A percentile compares a stretch with the other conserved stretches of the same genome.
These are phyloP conservation scores for Rhinocladiella similis DNA, from an alignment of 2,329 filamentous ascomycete genomes.

Conservation along the genomic window DNA sequence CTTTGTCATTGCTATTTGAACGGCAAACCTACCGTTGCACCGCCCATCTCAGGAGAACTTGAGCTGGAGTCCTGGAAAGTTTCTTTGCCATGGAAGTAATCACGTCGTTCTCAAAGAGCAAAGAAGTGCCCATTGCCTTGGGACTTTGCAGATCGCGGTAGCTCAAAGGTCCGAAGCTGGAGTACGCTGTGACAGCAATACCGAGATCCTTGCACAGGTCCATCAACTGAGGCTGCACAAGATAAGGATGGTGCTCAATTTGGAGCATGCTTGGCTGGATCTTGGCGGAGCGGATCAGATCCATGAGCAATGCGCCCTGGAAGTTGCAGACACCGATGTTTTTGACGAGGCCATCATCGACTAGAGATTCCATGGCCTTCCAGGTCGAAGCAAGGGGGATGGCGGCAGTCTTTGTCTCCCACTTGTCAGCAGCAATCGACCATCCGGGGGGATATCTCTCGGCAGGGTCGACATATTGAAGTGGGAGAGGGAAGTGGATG, in stretches of 20 bases:
- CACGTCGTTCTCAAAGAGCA: slow-evolving; percentile 66
- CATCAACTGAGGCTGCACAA: slow-evolving; percentile 33
- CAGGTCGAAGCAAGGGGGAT: slow-evolving; percentile 45
- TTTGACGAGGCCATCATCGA: slow-evolving; percentile 57
- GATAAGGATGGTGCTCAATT: slow-evolving; percentile 33
- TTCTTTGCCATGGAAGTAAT: slow-evolving; percentile 67
- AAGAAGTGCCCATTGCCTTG: slow-evolving; percentile 59
- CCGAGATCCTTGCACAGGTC: slow-evolving; percentile 27
- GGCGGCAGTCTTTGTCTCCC: slow-evolving; percentile 24
- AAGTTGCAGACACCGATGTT: slow-evolving; percentile 75
- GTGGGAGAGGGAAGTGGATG: slow-evolving; percentile 44
- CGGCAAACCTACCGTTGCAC: slow-evolving; percentile 60
- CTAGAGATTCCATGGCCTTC: slow-evolving; percentile 62
- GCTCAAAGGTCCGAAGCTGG: slow-evolving; percentile 68
- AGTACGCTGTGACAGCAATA: slow-evolving; percentile 21
- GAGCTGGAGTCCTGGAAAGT: slow-evolving; percentile 72
- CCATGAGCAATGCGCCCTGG: slow-evolving; percentile 42
- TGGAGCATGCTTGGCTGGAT: slow-evolving; percentile 33
- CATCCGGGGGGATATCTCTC: slow-evolving; percentile 21
- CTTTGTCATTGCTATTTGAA: background rate
- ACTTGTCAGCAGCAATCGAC: slow-evolving; percentile 25
- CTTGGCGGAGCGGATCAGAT: slow-evolving; percentile 37
- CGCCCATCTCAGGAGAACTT: slow-evolving; percentile 83
- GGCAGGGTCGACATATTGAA: slow-evolving; percentile 20
- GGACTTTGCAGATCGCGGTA: slow-evolving; percentile 66